These are phyloP conservation scores for Salisapilia sapeloensis DNA, from an alignment of 352 stramenopile genomes.

Conservation along the genomic window DNA sequence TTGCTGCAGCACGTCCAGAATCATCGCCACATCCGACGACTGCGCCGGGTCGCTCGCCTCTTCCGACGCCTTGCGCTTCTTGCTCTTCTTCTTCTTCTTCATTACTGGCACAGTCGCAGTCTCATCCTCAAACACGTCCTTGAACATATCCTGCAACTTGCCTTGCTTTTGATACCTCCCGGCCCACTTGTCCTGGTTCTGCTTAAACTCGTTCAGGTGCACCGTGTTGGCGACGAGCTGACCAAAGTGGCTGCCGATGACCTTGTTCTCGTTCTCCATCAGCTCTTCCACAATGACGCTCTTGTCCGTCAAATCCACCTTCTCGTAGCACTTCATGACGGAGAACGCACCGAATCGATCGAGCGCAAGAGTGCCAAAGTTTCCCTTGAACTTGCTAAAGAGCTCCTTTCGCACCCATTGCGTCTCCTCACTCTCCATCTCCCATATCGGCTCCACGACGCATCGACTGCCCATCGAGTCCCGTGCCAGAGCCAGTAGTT, in stretches of 20 bases:
- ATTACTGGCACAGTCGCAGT: slow-evolving; percentile 5
- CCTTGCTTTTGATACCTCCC: slow-evolving; percentile 58
- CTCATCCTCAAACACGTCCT: slow-evolving; percentile 35
- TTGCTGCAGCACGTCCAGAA: slow-evolving; percentile 45
- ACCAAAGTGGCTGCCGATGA: slow-evolving; percentile 63
- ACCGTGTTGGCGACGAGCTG: slow-evolving; percentile 69
- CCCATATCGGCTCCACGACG: slow-evolving; percentile 65
- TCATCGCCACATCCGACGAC: slow-evolving; percentile 36
- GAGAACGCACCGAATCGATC: slow-evolving; percentile 64
- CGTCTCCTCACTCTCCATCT: slow-evolving; percentile 27
- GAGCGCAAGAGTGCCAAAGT: slow-evolving; percentile 47
- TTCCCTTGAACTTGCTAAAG: slow-evolving; percentile 48
- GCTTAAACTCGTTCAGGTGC: slow-evolving; percentile 65
- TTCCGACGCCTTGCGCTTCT: slow-evolving; percentile 7
- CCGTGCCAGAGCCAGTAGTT: slow-evolving; percentile 55
- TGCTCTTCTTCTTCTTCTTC: slow-evolving; percentile 12
- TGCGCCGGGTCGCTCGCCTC: slow-evolving; percentile 7
- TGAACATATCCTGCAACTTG: slow-evolving; percentile 68
- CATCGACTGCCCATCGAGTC: slow-evolving; percentile 67
- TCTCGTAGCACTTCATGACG: slow-evolving; percentile 73
- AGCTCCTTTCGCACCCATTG: slow-evolving; percentile 46
- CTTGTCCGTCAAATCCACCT: slow-evolving; percentile 35
- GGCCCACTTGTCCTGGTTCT: slow-evolving; percentile 61
- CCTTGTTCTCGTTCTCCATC: slow-evolving; percentile 42
- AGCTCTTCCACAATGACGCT: slow-evolving; percentile 54